Conservation (phyloP, 106 monocot genomes). For the Dendrobium officinale region DNA sequence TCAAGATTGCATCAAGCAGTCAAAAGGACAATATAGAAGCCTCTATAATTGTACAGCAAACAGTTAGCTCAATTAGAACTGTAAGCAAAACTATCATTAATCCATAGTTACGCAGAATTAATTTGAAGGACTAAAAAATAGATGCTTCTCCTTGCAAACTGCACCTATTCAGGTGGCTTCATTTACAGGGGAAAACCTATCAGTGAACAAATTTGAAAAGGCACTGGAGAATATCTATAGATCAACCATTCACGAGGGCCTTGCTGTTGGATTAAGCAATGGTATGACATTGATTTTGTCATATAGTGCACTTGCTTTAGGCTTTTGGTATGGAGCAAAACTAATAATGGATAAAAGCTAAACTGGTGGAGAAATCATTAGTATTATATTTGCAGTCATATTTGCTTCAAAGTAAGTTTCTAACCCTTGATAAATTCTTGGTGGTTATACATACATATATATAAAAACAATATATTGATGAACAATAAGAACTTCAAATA, state of each 20-base stretch:
- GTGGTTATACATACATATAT: no score
- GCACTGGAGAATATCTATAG: constrained; percentile 22
- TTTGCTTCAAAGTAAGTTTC: constrained; percentile 40
- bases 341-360: constrained; percentile 48
- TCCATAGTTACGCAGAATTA: no score
- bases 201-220: constrained; percentile 21
- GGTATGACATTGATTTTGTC: constrained; percentile 31
- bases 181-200: constrained; percentile 42
- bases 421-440: no score
- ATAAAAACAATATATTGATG: background rate
- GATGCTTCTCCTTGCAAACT: no score
- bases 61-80: constrained; percentile 38
- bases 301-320: constrained; percentile 41
- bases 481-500: background rate
- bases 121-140: no score
- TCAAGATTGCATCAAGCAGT: constrained; percentile 19
- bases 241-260: constrained; percentile 33
- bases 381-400: constrained; percentile 40
- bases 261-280: constrained; percentile 23
- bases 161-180: constrained; percentile 33
- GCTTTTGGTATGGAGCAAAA: constrained; percentile 59
- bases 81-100: constrained; percentile 8
- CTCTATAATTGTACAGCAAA: constrained; percentile 24
- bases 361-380: constrained; percentile 48
- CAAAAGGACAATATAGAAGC: constrained; percentile 28